Percentiles rank a stretch among this genome's conserved stretches.
phyloP scores from a whole-genome alignment of 2,329 filamentous ascomycete genomes.

The Microsporum ferrugineum region DNA sequence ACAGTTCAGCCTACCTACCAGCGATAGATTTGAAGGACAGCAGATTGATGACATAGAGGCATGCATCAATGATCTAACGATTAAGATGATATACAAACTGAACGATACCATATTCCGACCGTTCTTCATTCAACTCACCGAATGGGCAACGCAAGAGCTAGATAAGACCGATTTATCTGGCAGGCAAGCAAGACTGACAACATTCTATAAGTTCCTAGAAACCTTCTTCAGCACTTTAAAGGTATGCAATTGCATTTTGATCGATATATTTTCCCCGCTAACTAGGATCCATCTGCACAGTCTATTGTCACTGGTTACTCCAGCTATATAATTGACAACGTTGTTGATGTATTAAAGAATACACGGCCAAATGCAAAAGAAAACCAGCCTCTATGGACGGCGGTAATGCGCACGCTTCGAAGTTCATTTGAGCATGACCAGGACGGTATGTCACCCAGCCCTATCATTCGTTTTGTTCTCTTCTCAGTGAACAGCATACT shows the following conservation, averaged over 20 bases:
- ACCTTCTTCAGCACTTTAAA: constrained; percentile 76
- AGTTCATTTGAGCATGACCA: constrained; percentile 80
- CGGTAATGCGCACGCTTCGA: constrained; percentile 58
- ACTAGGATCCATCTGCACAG: constrained; percentile 22
- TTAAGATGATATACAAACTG: constrained; percentile 92
- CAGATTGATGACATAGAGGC: constrained; percentile 50
- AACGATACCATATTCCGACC: constrained; percentile 90
- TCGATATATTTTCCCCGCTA: background rate
- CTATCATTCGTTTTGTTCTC: background rate
- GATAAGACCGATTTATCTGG: constrained; percentile 51
- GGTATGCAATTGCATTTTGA: constrained; percentile 24
- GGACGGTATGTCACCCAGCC: constrained; percentile 43
- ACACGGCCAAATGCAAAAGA: constrained; percentile 31
- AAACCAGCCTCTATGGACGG: constrained; percentile 53
- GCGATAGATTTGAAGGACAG: constrained; percentile 34
- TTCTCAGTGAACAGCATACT: constrained; percentile 6
- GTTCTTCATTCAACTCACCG: constrained; percentile 73
- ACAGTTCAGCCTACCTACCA: constrained; percentile 20
- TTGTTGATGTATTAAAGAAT: constrained; percentile 49
- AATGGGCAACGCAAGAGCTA: constrained; percentile 58
- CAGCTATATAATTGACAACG: constrained; percentile 68
- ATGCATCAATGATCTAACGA: constrained; percentile 55
- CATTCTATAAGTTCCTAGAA: constrained; percentile 68
- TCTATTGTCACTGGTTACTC: constrained; percentile 91
- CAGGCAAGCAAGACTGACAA: constrained; percentile 54